Evolutionary conservation across 768 basidiomycete genomes (phyloP), one percentile per base, ranked within the genome.

Genomic region (Lentinula raphanica): DNA sequence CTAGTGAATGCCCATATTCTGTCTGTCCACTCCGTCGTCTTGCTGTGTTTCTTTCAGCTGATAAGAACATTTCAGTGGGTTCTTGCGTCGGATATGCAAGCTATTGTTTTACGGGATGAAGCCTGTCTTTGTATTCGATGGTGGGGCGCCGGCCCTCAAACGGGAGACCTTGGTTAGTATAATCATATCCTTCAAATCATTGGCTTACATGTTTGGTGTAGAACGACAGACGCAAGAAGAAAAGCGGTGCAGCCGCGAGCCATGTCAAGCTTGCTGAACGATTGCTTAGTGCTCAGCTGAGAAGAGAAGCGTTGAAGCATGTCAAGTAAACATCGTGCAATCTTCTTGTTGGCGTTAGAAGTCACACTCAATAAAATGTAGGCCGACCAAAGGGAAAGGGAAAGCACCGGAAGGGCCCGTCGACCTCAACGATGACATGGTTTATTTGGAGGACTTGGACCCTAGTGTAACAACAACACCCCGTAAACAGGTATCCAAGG

Each of bases 121-220:
- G 69, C 97, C 97, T 0, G 95, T 99, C 35, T 99, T 99, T 66
- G 95, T 99, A 12, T 99, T 99, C 67, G 97, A 99, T 71, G 97
- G 97, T 21, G 95, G 94, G 32, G 97, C 96, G 3, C 97, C 97
- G 3, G 82, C 76, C 11, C 71, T 99, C 65, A 99, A 99, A 76
- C 82, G 87, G 66, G 78, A 80, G 50, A 98, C 97, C 3, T 87
- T 99, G 63, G 95, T 94, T 64, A 57, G 89, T 25, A 27, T 5
- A 54, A 45, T 29, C 8, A 23, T 29, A 17, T 11, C 21, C 7
- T 40, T 31, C 23, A 25, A n/a, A 59, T 15, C 36, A 7, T 25
- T 25, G 28, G 35, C 11, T 23, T 38, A 49, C 19, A 54, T 11
- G 49, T 25, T 28, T 4, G 23, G 12, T 42, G 3, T 61, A 98